phyloP scores from a whole-genome alignment of 2,329 filamentous ascomycete genomes.

The Dactylellina cionopaga region DNA sequence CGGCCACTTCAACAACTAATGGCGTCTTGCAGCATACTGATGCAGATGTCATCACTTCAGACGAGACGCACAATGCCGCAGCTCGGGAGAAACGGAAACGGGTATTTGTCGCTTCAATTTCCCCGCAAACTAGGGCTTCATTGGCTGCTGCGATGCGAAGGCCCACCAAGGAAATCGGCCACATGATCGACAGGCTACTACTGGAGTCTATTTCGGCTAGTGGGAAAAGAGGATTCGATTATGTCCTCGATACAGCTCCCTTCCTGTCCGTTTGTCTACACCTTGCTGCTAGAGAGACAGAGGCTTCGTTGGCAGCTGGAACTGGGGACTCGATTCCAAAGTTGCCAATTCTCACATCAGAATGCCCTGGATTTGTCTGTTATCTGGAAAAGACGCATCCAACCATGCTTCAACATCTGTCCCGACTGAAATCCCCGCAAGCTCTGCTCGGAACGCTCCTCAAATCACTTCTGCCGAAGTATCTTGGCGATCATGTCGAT shows the following conservation, averaged over 20 bases:
- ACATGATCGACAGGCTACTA: conserved; percentile 84
- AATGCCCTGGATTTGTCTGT: conserved; percentile 97
- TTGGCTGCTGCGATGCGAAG: conserved; percentile 84
- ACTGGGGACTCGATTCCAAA: conserved; percentile 59
- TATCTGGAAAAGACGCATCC: conserved; percentile 99
- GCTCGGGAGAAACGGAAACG: conserved; percentile 56
- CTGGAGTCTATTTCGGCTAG: conserved; percentile 70
- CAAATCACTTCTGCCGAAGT: conserved; percentile 75
- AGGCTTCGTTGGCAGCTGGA: conserved; percentile 60
- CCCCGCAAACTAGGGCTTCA: conserved; percentile 88
- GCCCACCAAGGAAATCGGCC: conserved; percentile 76
- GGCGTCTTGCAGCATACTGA: conserved; percentile 65
- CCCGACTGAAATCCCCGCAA: conserved; percentile 90
- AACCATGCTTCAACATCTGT: conserved; percentile 89
- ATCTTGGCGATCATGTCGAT: conserved; percentile 78
- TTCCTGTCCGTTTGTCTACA: conserved; percentile 85
- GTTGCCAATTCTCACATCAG: conserved; percentile 80
- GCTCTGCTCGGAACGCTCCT: conserved; percentile 88
- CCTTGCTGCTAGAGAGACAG: conserved; percentile 77
- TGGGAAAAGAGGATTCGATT: conserved; percentile 81
- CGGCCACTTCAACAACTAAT: too few relatives aligned
- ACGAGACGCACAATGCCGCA: conserved; percentile 67
- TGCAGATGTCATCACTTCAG: conserved; percentile 61
- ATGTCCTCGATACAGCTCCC: conserved; percentile 89
- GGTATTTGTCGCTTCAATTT: conserved; percentile 90